Evolutionary conservation across 2,329 filamentous ascomycete species (phyloP).

Genomic region (Aspergillus sp.): DNA sequence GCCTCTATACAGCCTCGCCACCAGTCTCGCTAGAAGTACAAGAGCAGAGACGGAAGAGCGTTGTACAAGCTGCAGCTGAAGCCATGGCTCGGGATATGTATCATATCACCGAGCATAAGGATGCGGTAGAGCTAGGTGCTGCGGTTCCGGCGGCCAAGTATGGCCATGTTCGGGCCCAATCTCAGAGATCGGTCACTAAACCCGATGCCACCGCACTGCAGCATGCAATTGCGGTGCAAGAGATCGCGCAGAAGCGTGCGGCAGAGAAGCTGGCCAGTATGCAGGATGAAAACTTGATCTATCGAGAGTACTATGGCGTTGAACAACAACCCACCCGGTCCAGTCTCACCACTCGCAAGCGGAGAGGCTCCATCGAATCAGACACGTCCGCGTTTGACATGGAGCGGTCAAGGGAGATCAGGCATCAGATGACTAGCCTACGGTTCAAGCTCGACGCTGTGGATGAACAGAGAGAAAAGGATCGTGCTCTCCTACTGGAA

Average conservation of each 20-base stretch:
- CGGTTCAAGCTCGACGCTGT: conserved; percentile 58
- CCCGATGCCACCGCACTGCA: conserved; percentile 22
- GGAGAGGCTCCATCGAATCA: conserved; percentile 67
- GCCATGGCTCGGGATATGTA: conserved; percentile 92
- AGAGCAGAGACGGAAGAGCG: conserved; percentile 69
- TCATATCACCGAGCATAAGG: conserved; percentile 51
- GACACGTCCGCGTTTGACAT: conserved; percentile 60
- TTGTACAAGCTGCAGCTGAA: conserved; percentile 75
- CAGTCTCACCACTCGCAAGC: conserved; percentile 55
- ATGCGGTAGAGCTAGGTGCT: conserved; percentile 14
- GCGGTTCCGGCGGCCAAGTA: conserved; percentile 31
- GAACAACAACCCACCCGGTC: conserved; percentile 45
- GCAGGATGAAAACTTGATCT: conserved; percentile 66
- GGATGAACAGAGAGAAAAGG: conserved; percentile 55
- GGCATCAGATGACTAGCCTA: conserved; percentile 75
- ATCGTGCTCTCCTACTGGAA: conserved; percentile 72
- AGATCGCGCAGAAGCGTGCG: conserved; percentile 81
- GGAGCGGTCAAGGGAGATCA: conserved; percentile 68
- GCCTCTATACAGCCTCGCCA: conserved; percentile 76
- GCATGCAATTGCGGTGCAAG: conserved; percentile 61
- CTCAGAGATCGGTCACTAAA: conserved; percentile 29
- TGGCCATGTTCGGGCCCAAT: conserved; percentile 31
- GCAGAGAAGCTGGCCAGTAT: conserved; percentile 79
- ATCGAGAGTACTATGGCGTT: conserved; percentile 74
- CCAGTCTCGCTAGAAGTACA: conserved; percentile 69